Evolutionary conservation across 2,329 filamentous ascomycete species (phyloP).

Genomic region (Metarhizium rileyi): DNA sequence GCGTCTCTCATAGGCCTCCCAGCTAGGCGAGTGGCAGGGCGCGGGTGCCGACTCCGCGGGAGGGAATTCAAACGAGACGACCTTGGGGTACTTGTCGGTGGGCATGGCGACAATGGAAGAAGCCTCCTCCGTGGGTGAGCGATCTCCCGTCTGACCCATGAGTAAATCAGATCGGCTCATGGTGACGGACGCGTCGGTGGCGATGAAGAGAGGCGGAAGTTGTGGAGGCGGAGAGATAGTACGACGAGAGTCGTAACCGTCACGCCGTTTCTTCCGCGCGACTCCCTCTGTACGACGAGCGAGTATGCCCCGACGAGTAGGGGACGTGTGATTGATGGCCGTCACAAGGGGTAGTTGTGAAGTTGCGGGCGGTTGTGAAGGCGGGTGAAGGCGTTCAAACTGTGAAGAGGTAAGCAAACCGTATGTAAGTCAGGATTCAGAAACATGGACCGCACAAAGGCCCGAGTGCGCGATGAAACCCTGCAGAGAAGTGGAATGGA

Average conservation of each 20-base stretch:
- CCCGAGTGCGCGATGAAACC: not conserved
- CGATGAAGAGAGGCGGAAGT: constrained; percentile 10
- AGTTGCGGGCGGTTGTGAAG: not conserved
- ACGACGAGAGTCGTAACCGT: constrained; percentile 1
- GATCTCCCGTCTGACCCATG: constrained; percentile 6
- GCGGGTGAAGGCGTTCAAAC: constrained; percentile 13
- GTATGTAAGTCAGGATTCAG: constrained; percentile 1
- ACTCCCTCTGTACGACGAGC: constrained; percentile 6
- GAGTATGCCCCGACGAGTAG: constrained; percentile 9
- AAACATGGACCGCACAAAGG: not conserved
- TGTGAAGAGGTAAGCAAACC: constrained; percentile 4
- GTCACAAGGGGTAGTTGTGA: not conserved
- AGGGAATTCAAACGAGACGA: constrained; percentile 22
- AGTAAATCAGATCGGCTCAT: constrained; percentile 5
- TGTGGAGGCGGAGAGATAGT: constrained; percentile 6
- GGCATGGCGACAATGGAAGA: constrained; percentile 7
- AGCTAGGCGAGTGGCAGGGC: constrained; percentile 53
- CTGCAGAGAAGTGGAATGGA: not conserved
- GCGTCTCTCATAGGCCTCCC: constrained; percentile 46
- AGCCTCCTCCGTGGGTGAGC: not conserved
- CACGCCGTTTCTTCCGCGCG: constrained; percentile 3
- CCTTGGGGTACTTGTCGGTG: constrained; percentile 18
- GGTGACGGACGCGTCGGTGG: constrained; percentile 5
- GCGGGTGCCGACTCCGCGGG: constrained; percentile 20
- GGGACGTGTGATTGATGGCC: not conserved